Conservation (phyloP, 306 rosid species). For the Cucumis hystrix region DNA sequence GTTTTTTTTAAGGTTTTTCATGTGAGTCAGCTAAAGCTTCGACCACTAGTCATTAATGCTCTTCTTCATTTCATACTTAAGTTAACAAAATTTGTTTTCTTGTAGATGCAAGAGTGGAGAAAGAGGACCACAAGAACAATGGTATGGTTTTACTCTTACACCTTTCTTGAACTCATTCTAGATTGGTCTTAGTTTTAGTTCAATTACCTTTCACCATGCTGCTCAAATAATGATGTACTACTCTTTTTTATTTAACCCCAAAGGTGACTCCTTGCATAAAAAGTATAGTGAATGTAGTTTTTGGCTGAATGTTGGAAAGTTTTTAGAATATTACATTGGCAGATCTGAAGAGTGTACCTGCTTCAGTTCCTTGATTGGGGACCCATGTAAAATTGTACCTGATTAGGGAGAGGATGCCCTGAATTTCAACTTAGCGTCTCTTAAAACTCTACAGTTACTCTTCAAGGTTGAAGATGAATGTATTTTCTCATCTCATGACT, state of each 20-base stretch:
- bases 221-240: background rate
- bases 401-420: background rate
- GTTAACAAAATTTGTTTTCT: background rate
- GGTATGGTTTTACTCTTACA: slow-evolving; percentile 24
- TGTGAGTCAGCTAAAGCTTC: background rate
- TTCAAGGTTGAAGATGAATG: background rate
- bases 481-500: background rate
- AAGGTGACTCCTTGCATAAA: background rate
- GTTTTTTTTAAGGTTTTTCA: background rate
- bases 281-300: background rate
- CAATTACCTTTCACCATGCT: background rate
- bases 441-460: background rate
- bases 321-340: background rate
- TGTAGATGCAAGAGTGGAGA: slow-evolving; percentile 67
- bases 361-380: background rate
- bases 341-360: background rate
- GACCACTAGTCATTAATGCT: background rate
- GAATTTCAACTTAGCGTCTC: background rate
- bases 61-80: background rate
- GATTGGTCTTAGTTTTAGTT: background rate
- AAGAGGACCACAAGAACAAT: slow-evolving; percentile 56
- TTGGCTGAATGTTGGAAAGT: background rate
- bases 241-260: background rate
- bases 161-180: slow-evolving; percentile 9
- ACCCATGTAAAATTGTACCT: background rate